Conservation (phyloP, 2,329 filamentous ascomycete species). For the Tolypocladium album region DNA sequence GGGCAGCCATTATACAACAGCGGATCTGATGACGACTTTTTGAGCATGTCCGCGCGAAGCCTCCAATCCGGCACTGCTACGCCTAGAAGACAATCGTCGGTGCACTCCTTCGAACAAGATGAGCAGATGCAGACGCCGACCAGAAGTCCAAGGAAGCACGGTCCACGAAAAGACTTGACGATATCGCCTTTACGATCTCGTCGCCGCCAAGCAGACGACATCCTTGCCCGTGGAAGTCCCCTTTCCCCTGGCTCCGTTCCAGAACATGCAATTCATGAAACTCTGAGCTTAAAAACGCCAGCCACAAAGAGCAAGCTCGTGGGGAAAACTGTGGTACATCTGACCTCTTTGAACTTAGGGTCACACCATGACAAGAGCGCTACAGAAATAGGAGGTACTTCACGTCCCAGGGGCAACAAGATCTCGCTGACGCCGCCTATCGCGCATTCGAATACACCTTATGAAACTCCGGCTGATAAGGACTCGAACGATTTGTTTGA, state of each 20-base stretch:
- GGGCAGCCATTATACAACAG: not conserved
- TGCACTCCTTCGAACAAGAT: not conserved
- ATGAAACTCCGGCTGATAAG: not conserved
- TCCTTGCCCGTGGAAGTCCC: not conserved
- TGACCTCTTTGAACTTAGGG: not conserved
- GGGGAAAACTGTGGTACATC: too few species aligned
- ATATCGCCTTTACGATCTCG: not conserved
- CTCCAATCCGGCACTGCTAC: not conserved
- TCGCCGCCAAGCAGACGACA: not conserved
- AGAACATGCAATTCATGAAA: not conserved
- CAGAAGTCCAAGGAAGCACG: not conserved
- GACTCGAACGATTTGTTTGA: not conserved
- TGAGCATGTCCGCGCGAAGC: not conserved
- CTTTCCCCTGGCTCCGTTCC: not conserved
- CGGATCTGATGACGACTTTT: constrained; percentile 4
- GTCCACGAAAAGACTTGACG: not conserved
- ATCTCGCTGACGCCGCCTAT: not conserved
- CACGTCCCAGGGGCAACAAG: not conserved
- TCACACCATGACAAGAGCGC: not conserved
- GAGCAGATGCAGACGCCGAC: not conserved
- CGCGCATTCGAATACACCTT: not conserved
- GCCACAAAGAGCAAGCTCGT: not conserved
- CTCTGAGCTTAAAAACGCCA: not conserved
- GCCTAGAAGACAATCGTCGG: not conserved
- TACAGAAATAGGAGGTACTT: accelerated